phyloP scores from a whole-genome alignment of 257 asterid genomes.

The Solanum virginianum region DNA sequence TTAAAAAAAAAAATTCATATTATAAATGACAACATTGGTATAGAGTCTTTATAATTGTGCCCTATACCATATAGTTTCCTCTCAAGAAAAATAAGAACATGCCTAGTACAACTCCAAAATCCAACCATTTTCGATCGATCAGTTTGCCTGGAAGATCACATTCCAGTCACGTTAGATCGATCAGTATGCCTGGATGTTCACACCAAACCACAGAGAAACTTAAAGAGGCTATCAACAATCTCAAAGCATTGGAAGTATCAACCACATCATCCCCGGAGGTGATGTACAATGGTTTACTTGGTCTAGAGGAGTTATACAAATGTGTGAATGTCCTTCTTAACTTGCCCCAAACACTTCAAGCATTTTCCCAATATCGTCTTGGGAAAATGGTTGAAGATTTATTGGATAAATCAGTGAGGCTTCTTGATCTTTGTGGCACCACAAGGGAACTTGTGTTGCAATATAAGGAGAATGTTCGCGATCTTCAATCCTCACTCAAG shows the following conservation, averaged over 20 bases:
- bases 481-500: neutral
- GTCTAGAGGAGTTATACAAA: slow-evolving; percentile 6
- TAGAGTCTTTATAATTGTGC: neutral
- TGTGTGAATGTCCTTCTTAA: slow-evolving; percentile 3
- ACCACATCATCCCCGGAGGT: neutral
- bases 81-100: neutral
- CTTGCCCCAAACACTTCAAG: slow-evolving; percentile 13
- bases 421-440: slow-evolving; percentile 4
- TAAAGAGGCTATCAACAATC: slow-evolving; percentile 14
- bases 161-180: slow-evolving; percentile 13
- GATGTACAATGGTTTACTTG: neutral
- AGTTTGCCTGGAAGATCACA: slow-evolving; percentile 8
- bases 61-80: neutral
- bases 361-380: neutral
- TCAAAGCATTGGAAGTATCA: slow-evolving; percentile 1
- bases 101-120: neutral
- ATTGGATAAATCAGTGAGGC: slow-evolving; percentile 1
- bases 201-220: slow-evolving; percentile 13
- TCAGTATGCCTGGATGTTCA: slow-evolving; percentile 15
- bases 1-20: neutral
- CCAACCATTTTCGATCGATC: neutral
- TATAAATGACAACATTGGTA: neutral
- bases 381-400: slow-evolving; percentile 3
- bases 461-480: slow-evolving; percentile 1
- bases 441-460: slow-evolving; percentile 5